A percentile compares a stretch with the other conserved stretches of the same genome.
Conservation (phyloP, 345 rosid species). For the Populus tremula region DNA sequence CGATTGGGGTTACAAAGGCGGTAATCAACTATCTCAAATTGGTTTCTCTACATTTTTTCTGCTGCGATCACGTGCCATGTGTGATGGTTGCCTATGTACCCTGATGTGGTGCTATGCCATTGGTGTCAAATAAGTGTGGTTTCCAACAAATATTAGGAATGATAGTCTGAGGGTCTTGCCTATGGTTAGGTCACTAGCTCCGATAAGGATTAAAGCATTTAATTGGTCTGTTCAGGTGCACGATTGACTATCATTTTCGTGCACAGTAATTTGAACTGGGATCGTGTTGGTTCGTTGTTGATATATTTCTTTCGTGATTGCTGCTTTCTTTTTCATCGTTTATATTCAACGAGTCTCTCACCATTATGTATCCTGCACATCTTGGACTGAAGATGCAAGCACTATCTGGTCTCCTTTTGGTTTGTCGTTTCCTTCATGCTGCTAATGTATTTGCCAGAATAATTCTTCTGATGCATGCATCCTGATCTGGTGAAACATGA, state of each 20-base stretch:
- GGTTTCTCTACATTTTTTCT: neutral
- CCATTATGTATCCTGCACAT: neutral
- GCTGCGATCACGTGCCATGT: slow-evolving; percentile 4
- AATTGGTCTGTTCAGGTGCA: slow-evolving; percentile 5
- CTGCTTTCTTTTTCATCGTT: neutral
- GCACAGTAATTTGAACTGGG: slow-evolving; percentile 1
- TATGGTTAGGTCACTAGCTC: neutral
- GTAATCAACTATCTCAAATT: neutral
- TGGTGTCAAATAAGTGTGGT: neutral
- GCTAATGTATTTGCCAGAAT: neutral
- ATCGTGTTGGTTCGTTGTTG: neutral
- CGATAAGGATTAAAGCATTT: neutral
- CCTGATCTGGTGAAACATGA: neutral
- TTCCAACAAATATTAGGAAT: neutral
- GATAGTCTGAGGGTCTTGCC: neutral
- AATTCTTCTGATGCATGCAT: neutral
- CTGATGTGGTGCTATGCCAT: slow-evolving; percentile 20
- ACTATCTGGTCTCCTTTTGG: neutral
- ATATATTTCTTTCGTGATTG: neutral
- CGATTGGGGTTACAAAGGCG: neutral
- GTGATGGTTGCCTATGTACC: slow-evolving; percentile 20
- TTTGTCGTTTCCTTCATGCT: neutral
- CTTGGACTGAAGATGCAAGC: neutral
- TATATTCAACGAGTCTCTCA: neutral
- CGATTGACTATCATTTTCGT: neutral